A percentile compares a stretch with the other conserved stretches of the same genome.
phyloP scores from a whole-genome alignment of 345 rosid genomes.

The Angophora floribunda region DNA sequence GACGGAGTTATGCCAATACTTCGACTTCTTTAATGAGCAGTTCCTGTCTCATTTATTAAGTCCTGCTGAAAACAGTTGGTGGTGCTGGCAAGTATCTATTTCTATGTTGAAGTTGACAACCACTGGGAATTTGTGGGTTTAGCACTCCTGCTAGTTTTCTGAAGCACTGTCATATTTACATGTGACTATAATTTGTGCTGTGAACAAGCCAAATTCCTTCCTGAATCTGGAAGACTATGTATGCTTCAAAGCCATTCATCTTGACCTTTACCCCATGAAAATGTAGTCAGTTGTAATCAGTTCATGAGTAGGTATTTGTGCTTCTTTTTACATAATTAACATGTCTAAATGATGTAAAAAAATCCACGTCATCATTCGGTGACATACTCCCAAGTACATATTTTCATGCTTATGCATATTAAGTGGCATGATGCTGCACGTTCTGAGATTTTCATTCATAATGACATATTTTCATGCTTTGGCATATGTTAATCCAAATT shows the following conservation, averaged over 20 bases:
- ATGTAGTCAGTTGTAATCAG: neutral
- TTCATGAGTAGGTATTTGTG: neutral
- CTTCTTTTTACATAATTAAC: neutral
- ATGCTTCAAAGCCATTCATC: neutral
- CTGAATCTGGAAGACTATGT: neutral
- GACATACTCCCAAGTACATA: neutral
- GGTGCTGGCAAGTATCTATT: neutral
- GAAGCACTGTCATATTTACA: neutral
- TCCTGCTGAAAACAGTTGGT: rapidly evolving
- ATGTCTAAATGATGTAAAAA: neutral
- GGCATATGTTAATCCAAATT: neutral
- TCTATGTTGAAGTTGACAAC: neutral
- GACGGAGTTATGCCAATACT: neutral
- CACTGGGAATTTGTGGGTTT: neutral
- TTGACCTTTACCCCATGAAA: neutral
- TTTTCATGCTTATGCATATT: neutral
- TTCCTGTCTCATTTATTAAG: neutral
- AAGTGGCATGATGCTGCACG: neutral
- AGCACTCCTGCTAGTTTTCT: neutral
- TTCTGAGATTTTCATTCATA: neutral
- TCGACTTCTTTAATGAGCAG: neutral
- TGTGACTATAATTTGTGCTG: neutral
- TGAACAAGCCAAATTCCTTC: neutral
- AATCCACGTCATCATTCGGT: neutral
- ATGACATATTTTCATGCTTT: neutral